Evolutionary conservation across 805 yeast genomes (phyloP).

Genomic region (Limtongia smithiae): DNA sequence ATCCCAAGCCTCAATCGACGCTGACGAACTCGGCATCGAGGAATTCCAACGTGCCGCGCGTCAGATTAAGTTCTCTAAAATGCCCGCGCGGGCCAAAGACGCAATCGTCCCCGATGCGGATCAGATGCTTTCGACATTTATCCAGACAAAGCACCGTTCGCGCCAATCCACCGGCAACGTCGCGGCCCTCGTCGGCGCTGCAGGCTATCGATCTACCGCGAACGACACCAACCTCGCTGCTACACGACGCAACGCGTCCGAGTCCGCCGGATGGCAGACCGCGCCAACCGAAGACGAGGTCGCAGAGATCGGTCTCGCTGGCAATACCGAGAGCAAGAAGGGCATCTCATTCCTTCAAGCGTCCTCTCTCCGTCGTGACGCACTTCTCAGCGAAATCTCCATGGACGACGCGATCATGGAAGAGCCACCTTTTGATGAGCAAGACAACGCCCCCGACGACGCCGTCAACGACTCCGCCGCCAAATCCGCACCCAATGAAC

Average conservation of each 20-base stretch:
- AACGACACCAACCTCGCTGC: not conserved
- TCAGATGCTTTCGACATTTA: slow-evolving; percentile 22
- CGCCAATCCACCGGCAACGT: not conserved
- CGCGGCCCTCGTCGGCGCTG: not conserved
- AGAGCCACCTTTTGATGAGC: too few species aligned
- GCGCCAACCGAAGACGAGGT: too few species aligned
- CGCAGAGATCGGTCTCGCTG: slow-evolving; percentile 25
- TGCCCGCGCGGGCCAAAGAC: slow-evolving; percentile 28
- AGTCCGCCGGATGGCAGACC: too few species aligned
- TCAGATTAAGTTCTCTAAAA: slow-evolving; percentile 34
- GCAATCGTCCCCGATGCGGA: slow-evolving; percentile 14
- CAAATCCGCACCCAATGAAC: not conserved
- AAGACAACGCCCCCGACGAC: too few species aligned
- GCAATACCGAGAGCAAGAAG: slow-evolving; percentile 18
- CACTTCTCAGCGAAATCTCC: slow-evolving; percentile 19
- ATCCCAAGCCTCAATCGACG: slow-evolving; percentile 39
- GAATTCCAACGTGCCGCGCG: slow-evolving; percentile 39
- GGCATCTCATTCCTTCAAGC: slow-evolving; percentile 24
- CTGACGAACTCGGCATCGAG: slow-evolving; percentile 42
- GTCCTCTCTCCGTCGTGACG: slow-evolving; percentile 16
- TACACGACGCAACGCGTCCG: too few species aligned
- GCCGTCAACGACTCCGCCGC: too few species aligned
- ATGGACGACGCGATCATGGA: slow-evolving; percentile 19
- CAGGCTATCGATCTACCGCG: not conserved
- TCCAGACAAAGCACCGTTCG: slow-evolving; percentile 6